Conservation (phyloP, 2,329 filamentous ascomycete species). For the Penicillium occitanis region DNA sequence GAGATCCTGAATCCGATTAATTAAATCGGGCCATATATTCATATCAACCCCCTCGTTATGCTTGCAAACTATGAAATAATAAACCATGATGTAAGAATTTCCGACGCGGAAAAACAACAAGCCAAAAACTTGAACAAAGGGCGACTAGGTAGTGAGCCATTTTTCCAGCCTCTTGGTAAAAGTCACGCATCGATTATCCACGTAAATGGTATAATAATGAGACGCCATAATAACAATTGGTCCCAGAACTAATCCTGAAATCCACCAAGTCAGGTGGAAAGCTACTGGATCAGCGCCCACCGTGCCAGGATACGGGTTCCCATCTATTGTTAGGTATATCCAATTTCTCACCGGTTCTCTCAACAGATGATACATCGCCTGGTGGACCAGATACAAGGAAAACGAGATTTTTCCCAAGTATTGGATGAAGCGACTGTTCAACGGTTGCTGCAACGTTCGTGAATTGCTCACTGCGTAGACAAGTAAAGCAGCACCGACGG, state of each 20-base stretch:
- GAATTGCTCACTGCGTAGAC: constrained; percentile 27
- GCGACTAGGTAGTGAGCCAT: constrained; percentile 18
- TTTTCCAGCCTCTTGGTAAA: constrained; percentile 25
- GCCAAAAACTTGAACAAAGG: neutral
- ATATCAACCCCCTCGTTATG: neutral
- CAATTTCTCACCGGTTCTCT: constrained; percentile 23
- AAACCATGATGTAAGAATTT: neutral
- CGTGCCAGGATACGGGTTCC: constrained; percentile 22
- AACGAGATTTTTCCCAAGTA: constrained; percentile 35
- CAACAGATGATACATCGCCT: constrained; percentile 25
- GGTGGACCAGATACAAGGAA: constrained; percentile 33
- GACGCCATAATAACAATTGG: constrained; percentile 21
- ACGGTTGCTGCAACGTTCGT: constrained; percentile 24
- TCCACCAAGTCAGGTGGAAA: constrained; percentile 25
- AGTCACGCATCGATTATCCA: constrained; percentile 26
- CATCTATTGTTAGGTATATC: constrained; percentile 22
- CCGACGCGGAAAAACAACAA: neutral
- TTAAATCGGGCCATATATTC: neutral
- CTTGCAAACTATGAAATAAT: neutral
- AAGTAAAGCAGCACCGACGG: constrained; percentile 23
- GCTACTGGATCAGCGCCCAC: constrained; percentile 14
- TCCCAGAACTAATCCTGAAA: constrained; percentile 23
- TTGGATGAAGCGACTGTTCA: constrained; percentile 26
- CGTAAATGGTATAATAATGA: constrained; percentile 26
- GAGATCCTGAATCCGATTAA: constrained; percentile 31